Evolutionary conservation across 441 rosid genomes (phyloP).

Genomic region (Erodium chrysanthum): DNA sequence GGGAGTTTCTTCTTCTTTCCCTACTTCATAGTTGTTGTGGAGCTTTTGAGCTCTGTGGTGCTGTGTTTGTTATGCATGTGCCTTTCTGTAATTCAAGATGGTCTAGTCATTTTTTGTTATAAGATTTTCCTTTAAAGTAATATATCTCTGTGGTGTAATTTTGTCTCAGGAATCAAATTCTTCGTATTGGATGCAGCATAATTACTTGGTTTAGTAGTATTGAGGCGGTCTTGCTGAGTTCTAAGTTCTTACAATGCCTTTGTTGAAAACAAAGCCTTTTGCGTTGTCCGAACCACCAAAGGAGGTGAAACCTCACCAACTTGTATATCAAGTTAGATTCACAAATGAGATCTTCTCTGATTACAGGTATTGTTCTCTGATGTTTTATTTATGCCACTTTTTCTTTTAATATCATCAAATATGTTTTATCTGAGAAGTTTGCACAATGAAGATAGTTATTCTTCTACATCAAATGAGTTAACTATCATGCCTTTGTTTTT

Average conservation of each 20-base stretch:
- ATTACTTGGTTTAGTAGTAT: background rate
- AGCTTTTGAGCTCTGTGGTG: background rate
- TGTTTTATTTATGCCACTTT: conserved; percentile 1
- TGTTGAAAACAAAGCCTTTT: conserved; percentile 65
- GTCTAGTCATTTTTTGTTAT: background rate
- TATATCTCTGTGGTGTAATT: background rate
- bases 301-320: conserved; percentile 60
- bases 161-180: conserved; percentile 12
- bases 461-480: background rate
- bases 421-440: background rate
- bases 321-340: conserved; percentile 86
- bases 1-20: background rate
- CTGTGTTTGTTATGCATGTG: background rate
- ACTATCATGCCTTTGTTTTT: conserved; percentile 23
- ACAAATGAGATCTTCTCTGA: conserved; percentile 81
- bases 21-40: background rate
- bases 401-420: background rate
- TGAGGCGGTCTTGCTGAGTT: conserved; percentile 13
- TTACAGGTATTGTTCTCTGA: conserved; percentile 52
- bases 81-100: background rate
- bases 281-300: conserved; percentile 48
- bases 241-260: conserved; percentile 49
- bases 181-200: background rate
- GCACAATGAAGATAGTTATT: background rate
- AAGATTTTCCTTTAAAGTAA: conserved; percentile 1